Evolutionary conservation across 2,329 filamentous ascomycete species (phyloP).

Genomic region (Fusarium pseudoanthophilum): DNA sequence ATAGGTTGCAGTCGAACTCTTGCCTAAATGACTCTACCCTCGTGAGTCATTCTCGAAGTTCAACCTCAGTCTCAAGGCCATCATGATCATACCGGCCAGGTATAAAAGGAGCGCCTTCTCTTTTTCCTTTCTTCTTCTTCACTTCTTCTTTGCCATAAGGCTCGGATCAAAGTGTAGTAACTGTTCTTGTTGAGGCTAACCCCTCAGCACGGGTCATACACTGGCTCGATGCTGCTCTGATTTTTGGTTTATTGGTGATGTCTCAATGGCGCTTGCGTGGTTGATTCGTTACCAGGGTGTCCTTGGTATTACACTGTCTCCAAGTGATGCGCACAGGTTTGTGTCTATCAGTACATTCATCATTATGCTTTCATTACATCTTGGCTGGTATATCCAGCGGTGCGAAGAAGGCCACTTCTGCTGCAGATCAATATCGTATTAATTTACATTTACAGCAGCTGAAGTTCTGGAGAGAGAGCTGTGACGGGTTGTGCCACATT

Average conservation of each 20-base stretch:
- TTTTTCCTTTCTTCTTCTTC: slow-evolving; percentile 28
- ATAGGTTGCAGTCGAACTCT: background rate
- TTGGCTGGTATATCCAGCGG: slow-evolving; percentile 36
- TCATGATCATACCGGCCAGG: background rate
- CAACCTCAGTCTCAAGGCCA: slow-evolving; percentile 19
- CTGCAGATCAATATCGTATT: background rate
- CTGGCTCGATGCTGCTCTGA: slow-evolving; percentile 8
- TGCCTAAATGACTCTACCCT: background rate
- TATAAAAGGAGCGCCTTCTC: slow-evolving; percentile 23
- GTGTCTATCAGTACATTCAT: background rate
- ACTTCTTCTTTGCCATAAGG: slow-evolving; percentile 38
- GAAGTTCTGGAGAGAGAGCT: background rate
- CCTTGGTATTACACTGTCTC: slow-evolving; percentile 45
- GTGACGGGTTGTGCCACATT: background rate
- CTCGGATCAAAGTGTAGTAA: slow-evolving; percentile 46
- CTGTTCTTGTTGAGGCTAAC: slow-evolving; percentile 45
- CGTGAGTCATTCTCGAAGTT: background rate
- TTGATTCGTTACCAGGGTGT: slow-evolving; percentile 29
- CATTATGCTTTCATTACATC: slow-evolving; percentile 37
- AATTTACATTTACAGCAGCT: background rate
- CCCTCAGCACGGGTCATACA: slow-evolving; percentile 27
- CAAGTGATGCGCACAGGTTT: slow-evolving; percentile 33
- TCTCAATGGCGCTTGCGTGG: slow-evolving; percentile 32
- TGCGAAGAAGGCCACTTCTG: slow-evolving; percentile 31
- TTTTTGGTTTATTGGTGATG: slow-evolving; percentile 37